These are phyloP conservation scores for Aspergillus nomiae DNA, from an alignment of 2,329 filamentous ascomycete genomes.

Conservation along the genomic window DNA sequence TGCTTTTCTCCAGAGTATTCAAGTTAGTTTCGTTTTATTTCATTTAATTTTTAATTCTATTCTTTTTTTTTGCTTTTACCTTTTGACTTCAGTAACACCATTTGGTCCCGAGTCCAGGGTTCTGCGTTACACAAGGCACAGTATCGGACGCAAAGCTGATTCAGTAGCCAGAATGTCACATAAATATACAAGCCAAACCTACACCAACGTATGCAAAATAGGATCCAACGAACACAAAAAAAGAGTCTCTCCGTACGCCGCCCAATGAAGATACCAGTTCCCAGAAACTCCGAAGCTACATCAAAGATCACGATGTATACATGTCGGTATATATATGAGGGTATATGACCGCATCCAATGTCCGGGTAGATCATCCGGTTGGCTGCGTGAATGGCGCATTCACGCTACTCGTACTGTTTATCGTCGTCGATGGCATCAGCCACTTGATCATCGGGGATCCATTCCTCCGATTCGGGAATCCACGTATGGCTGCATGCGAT, in stretches of 20 bases:
- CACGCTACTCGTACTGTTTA: slow-evolving; percentile 14
- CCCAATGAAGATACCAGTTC: background rate
- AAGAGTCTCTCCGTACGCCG: background rate
- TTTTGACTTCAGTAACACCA: background rate
- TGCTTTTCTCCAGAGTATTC: background rate
- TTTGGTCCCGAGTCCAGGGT: background rate
- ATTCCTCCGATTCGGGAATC: slow-evolving; percentile 34
- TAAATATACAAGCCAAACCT: background rate
- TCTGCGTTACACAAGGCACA: background rate
- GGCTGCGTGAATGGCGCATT: background rate
- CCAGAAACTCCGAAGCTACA: background rate
- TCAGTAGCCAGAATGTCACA: background rate
- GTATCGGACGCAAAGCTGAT: background rate
- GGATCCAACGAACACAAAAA: background rate
- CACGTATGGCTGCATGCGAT: slow-evolving; percentile 40
- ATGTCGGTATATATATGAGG: background rate
- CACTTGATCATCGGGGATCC: slow-evolving; percentile 31
- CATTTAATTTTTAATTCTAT: no score
- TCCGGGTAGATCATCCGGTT: no score
- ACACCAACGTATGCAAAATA: background rate
- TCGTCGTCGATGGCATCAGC: slow-evolving; percentile 14
- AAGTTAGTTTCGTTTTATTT: background rate
- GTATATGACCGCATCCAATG: background rate
- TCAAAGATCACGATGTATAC: background rate
- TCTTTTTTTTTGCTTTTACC: background rate